These are phyloP conservation scores for Kodamaea nitidulidarum DNA, from an alignment of 805 yeast genomes.

Conservation along the genomic window DNA sequence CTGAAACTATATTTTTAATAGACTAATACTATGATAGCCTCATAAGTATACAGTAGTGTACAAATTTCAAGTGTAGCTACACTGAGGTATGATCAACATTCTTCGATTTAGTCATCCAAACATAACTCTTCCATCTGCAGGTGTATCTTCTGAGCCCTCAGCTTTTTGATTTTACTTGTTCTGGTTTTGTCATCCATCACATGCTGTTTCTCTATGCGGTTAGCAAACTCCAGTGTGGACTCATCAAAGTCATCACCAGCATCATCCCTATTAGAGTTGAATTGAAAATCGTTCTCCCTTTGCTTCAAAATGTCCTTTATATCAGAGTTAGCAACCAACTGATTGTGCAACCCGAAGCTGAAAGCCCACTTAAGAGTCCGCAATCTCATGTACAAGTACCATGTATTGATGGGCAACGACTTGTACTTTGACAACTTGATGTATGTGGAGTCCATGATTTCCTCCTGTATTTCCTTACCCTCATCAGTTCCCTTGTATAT, in stretches of 20 bases:
- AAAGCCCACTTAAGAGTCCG: conserved; percentile 49
- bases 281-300: conserved; percentile 17
- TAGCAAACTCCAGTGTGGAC: conserved; percentile 2
- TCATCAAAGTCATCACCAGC: conserved; percentile 9
- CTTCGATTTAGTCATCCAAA: conserved; percentile 9
- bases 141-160: conserved; percentile 31
- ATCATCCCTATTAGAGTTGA: neutral
- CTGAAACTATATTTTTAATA: neutral
- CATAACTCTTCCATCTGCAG: conserved; percentile 30
- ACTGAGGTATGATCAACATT: too few relatives aligned
- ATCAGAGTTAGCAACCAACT: conserved; percentile 36
- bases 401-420: conserved; percentile 44
- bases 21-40: too few relatives aligned
- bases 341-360: conserved; percentile 49
- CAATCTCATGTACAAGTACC: conserved; percentile 48
- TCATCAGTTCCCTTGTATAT: conserved; percentile 32
- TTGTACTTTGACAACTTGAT: conserved; percentile 44
- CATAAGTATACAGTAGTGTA: too few relatives aligned
- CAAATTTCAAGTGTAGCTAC: too few relatives aligned
- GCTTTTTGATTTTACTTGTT: conserved; percentile 34
- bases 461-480: conserved; percentile 31
- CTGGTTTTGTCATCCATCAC: conserved; percentile 30
- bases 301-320: conserved; percentile 36
- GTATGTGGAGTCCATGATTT: conserved; percentile 31
- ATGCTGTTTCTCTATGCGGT: conserved; percentile 15